A percentile compares a stretch with the other conserved stretches of the same genome.
Evolutionary conservation across 2,329 filamentous ascomycete species (phyloP).

Genomic region (Juglanconis juglandina): DNA sequence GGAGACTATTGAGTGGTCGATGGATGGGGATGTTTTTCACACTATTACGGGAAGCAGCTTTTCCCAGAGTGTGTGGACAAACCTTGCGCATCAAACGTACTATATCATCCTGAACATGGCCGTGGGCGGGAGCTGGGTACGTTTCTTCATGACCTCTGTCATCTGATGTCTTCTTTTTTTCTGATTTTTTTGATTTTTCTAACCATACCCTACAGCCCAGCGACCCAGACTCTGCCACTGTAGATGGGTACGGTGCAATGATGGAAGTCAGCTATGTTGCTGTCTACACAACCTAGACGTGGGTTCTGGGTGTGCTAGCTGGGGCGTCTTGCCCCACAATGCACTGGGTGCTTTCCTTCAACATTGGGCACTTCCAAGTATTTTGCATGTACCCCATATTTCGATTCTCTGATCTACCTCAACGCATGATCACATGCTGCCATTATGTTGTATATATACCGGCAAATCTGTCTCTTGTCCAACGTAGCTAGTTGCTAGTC

Average conservation of each 20-base stretch:
- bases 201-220: constrained; percentile 22
- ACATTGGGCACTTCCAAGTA: background rate
- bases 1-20: constrained; percentile 47
- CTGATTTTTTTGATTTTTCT: background rate
- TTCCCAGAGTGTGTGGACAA: constrained; percentile 40
- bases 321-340: background rate
- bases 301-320: background rate
- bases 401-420: background rate
- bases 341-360: background rate
- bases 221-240: constrained; percentile 25
- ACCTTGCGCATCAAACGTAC: constrained; percentile 26
- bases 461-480: too few species aligned
- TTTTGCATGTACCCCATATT: background rate
- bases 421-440: background rate
- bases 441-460: too few species aligned
- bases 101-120: constrained; percentile 29
- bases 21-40: constrained; percentile 43
- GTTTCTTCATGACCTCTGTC: constrained; percentile 3
- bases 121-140: constrained; percentile 30
- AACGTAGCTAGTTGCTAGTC: too few species aligned
- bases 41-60: constrained; percentile 40
- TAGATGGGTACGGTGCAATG: constrained; percentile 28
- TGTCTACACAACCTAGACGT: constrained; percentile 11
- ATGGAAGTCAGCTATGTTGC: constrained; percentile 30
- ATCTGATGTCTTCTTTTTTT: background rate